Conservation (phyloP, 2,329 filamentous ascomycete genomes). For the Microsporum canis region DNA sequence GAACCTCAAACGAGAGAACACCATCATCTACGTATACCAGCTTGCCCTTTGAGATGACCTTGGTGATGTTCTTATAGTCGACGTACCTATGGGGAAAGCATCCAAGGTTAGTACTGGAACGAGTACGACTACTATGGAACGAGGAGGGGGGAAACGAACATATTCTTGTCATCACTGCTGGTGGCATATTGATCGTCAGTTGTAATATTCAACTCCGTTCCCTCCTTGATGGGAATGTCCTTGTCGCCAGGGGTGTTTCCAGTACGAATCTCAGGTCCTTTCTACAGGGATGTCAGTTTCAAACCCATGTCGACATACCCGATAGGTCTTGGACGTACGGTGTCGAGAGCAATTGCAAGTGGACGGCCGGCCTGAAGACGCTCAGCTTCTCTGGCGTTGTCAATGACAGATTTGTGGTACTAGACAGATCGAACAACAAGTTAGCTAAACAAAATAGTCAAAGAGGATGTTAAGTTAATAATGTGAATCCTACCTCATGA, state of each 20-base stretch:
- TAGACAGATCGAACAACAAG: conserved; percentile 24
- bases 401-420: conserved; percentile 97
- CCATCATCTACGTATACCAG: conserved; percentile 98
- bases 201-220: conserved; percentile 84
- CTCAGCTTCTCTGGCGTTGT: conserved; percentile 85
- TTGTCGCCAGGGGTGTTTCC: conserved; percentile 59
- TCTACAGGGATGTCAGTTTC: conserved; percentile 33
- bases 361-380: conserved; percentile 66
- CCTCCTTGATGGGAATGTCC: conserved; percentile 71
- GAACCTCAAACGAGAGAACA: conserved; percentile 89
- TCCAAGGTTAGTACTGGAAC: neutral
- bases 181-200: conserved; percentile 89
- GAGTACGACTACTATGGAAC: neutral
- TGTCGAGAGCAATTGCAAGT: conserved; percentile 85
- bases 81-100: conserved; percentile 55
- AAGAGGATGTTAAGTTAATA: conserved; percentile 8
- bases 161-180: conserved; percentile 76
- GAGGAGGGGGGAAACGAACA: conserved; percentile 48
- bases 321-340: conserved; percentile 42
- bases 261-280: conserved; percentile 79
- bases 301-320: neutral
- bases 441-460: neutral
- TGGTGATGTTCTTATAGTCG: conserved; percentile 99
- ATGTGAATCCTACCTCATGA: conserved; percentile 49
- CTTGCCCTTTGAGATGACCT: conserved; percentile 83